Conservation (phyloP, 371 early-diverging fungal species). For the Dinochytrium kinnereticum region DNA sequence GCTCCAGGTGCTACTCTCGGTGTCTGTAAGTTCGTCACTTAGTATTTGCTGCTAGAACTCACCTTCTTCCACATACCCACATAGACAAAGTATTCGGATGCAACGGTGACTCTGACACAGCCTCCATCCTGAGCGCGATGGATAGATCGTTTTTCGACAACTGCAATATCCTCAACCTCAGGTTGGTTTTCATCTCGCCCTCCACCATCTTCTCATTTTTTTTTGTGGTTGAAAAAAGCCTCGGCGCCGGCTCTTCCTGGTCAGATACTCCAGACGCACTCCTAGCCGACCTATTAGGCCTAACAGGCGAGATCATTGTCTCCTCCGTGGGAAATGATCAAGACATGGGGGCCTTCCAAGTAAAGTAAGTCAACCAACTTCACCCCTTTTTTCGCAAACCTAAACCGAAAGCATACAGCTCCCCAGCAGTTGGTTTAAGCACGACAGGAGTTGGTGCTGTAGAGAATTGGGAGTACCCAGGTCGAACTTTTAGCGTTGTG, state of each 20-base stretch:
- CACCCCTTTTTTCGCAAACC: neutral
- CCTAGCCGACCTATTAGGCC: slow-evolving; percentile 27
- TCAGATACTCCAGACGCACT: slow-evolving; percentile 22
- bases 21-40: slow-evolving; percentile 1
- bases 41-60: neutral
- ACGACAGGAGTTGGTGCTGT: slow-evolving; percentile 30
- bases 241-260: slow-evolving; percentile 69
- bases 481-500: neutral
- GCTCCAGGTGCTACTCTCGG: slow-evolving; percentile 44
- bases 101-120: slow-evolving; percentile 62
- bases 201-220: neutral
- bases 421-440: slow-evolving; percentile 21
- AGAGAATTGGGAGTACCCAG: slow-evolving; percentile 21
- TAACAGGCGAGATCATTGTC: slow-evolving; percentile 35
- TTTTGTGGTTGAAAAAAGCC: slow-evolving; percentile 7
- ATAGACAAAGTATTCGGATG: slow-evolving; percentile 66
- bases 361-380: neutral
- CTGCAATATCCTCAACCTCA: slow-evolving; percentile 62
- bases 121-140: slow-evolving; percentile 70
- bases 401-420: neutral
- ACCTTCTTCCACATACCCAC: neutral
- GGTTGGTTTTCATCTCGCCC: slow-evolving; percentile 18
- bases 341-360: slow-evolving; percentile 24
- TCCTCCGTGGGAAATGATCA: slow-evolving; percentile 44
- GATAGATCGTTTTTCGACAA: slow-evolving; percentile 66